Base-by-base conservation (phyloP, 495 filamentous ascomycete species). In the Trypethelium eluteriae region DNA sequence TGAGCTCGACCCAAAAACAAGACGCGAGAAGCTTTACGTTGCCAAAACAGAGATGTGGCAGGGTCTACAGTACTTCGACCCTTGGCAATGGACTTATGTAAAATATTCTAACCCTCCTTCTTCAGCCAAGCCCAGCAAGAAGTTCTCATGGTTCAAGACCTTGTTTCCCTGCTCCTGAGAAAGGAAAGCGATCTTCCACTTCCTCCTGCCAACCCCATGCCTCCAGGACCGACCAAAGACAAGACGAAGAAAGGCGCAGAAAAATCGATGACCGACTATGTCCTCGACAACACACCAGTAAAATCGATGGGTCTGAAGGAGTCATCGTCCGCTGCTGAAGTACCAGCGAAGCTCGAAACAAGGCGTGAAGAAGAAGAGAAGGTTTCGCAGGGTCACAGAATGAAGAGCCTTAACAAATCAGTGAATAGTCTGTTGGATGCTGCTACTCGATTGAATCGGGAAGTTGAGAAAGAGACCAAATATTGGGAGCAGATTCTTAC, bases 401-500 rank as follows among this genome's bases (percentile, higher is more conserved):
- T 91, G 70, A 83, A 92, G 68, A 88, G 86, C 39, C 80, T 96
- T 69, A 86, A 89, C 64, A 81, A 82, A 3, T 84, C 86, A n/a
- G 88, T 89, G 2, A 88, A 90, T 70, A 86, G 83, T 57, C 79
- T 96, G 32, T 78, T 92, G n/a, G 81, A 83, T 11, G 86, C 91
- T 12, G 89, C 90, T 0, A 80, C 83, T 39, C 81, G 89, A 62
- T 78, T 99, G 7, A 85, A 91, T 67, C 80, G 80, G 3, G 92
- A 96, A 72, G 87, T 94, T 38, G 77, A 81, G 39, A 82, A 84
- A 12, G 95, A 99, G 75, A 86, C 85, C 2, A 86, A 83, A 68
- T 98, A 96, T 76, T 99, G 95, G 95, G 81, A 87, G 62, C 85
- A 96, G 71, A 83, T 96, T 1, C 75, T 96, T 39, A 84, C 85